phyloP scores from a whole-genome alignment of 495 filamentous ascomycete species.

The Daldinia decipiens region DNA sequence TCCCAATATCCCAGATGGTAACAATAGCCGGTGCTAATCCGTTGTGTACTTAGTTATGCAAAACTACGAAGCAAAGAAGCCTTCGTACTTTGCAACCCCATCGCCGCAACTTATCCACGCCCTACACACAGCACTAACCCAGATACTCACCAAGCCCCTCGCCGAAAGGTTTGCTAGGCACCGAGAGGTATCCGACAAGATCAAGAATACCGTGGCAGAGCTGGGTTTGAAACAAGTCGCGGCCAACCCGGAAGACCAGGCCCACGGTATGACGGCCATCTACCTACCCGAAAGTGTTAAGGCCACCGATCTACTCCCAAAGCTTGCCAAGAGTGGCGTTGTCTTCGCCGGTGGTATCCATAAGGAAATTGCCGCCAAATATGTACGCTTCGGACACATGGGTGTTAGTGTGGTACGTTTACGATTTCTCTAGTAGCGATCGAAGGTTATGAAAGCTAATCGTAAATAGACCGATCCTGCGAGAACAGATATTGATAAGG shows the following conservation, averaged over 20 bases:
- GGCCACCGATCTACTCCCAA: constrained; percentile 83
- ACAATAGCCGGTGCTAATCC: constrained; percentile 30
- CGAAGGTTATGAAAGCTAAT: constrained; percentile 48
- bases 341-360: constrained; percentile 96
- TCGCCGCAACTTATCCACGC: constrained; percentile 94
- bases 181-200: constrained; percentile 75
- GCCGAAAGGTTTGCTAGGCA: constrained; percentile 83
- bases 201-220: constrained; percentile 81
- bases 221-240: constrained; percentile 90
- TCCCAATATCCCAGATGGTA: neutral
- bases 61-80: constrained; percentile 97
- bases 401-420: constrained; percentile 81
- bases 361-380: constrained; percentile 73
- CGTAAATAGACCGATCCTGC: constrained; percentile 64
- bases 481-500: constrained; percentile 79
- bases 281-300: constrained; percentile 88
- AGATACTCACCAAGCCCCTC: constrained; percentile 83
- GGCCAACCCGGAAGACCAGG: constrained; percentile 84
- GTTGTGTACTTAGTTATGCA: constrained; percentile 75
- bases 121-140: constrained; percentile 88
- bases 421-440: constrained; percentile 53
- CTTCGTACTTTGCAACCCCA: constrained; percentile 97
- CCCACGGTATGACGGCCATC: constrained; percentile 97
- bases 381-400: constrained; percentile 86
- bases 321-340: constrained; percentile 86